Conservation (phyloP, 176 grass and related monocot species). For the Melocanna baccifera region DNA sequence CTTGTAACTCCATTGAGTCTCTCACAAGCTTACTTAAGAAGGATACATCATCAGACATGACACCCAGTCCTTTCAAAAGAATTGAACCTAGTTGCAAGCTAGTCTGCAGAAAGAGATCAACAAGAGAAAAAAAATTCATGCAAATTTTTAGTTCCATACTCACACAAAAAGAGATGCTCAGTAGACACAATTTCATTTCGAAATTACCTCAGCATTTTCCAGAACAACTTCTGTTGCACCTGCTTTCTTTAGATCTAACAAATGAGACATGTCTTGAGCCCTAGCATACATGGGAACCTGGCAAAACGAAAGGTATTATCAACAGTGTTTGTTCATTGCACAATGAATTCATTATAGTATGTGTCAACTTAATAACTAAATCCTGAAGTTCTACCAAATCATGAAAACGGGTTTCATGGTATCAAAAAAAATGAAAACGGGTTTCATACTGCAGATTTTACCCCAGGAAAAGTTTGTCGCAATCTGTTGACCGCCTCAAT, state of each 20-base stretch:
- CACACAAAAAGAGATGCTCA: background rate
- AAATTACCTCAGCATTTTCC: slow-evolving; percentile 85
- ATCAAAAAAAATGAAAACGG: too few relatives aligned
- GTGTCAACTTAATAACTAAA: background rate
- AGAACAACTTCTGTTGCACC: slow-evolving; percentile 91
- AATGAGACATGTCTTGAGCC: slow-evolving; percentile 69
- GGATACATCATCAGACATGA: slow-evolving; percentile 97
- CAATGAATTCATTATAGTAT: background rate
- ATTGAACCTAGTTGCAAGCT: slow-evolving; percentile 90
- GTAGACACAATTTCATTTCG: background rate
- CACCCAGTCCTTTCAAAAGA: slow-evolving; percentile 77
- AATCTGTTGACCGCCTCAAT: slow-evolving; percentile 77
- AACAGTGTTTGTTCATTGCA: background rate
- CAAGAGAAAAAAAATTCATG: background rate
- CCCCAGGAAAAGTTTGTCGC: slow-evolving; percentile 87
- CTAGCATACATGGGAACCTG: slow-evolving; percentile 87
- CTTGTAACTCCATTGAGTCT: slow-evolving; percentile 88
- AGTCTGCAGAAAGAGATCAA: slow-evolving; percentile 54
- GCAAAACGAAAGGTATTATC: slow-evolving; percentile 10
- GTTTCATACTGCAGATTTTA: slow-evolving; percentile 30
- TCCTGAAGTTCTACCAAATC: background rate
- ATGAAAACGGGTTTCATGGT: background rate
- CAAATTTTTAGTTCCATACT: background rate
- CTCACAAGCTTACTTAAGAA: slow-evolving; percentile 94
- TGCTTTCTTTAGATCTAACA: slow-evolving; percentile 86